Conservation (phyloP, 1,284 basidiomycete species). For the Malassezia sp. region DNA sequence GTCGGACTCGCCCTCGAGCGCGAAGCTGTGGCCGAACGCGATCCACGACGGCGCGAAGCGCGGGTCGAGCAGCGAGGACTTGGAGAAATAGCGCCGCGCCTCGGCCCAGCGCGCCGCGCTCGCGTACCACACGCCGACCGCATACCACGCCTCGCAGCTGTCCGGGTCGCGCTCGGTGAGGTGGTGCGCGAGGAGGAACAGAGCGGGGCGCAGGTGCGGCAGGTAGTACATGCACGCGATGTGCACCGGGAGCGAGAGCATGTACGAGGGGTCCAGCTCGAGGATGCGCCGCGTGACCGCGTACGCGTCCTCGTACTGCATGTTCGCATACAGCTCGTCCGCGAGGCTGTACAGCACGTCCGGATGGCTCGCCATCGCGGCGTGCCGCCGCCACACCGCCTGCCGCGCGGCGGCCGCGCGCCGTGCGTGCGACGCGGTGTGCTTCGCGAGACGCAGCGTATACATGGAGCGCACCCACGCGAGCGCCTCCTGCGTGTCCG, state of each 20-base stretch:
- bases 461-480: slow-evolving; percentile 85
- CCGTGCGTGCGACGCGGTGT: slow-evolving; percentile 25
- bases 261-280: slow-evolving; percentile 29
- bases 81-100: slow-evolving; percentile 51
- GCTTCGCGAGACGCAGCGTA: slow-evolving; percentile 74
- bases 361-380: slow-evolving; percentile 64
- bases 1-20: slow-evolving; percentile 87
- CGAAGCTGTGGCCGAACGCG: slow-evolving; percentile 92
- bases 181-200: slow-evolving; percentile 91
- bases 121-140: slow-evolving; percentile 94
- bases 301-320: slow-evolving; percentile 88
- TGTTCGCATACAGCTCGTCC: slow-evolving; percentile 73
- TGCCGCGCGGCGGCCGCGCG: slow-evolving; percentile 23
- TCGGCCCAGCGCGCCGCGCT: slow-evolving; percentile 59
- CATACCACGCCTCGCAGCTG: slow-evolving; percentile 88
- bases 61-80: slow-evolving; percentile 91
- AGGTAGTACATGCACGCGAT: slow-evolving; percentile 96
- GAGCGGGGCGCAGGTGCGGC: slow-evolving; percentile 71
- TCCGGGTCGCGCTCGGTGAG: slow-evolving; percentile 82
- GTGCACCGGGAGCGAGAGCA: slow-evolving; percentile 64
- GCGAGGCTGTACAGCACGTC: slow-evolving; percentile 86
- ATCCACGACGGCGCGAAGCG: slow-evolving; percentile 94
- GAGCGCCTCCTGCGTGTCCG: slow-evolving; percentile 56
- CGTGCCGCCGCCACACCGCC: slow-evolving; percentile 59
- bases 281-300: slow-evolving; percentile 56